Conservation (phyloP, 768 basidiomycete species). For the Leccinum uliginosum region DNA sequence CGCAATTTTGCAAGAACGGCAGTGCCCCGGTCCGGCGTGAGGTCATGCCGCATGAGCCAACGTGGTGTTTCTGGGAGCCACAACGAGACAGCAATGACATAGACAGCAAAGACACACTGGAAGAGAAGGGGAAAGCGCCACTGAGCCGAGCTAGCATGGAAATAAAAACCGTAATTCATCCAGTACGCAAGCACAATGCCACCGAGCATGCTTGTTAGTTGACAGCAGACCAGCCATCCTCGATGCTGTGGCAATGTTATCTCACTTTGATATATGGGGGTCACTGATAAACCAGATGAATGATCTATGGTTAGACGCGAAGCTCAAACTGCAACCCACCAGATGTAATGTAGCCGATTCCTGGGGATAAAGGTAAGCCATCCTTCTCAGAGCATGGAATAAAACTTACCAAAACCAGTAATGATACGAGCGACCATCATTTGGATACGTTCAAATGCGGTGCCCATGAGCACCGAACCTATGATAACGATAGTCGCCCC, state of each 20-base stretch:
- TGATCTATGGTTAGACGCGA: neutral
- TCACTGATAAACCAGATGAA: neutral
- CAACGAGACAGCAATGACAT: constrained; percentile 1
- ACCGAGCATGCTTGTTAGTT: constrained; percentile 13
- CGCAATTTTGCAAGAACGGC: neutral
- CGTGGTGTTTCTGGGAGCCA: constrained; percentile 7
- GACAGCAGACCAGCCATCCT: constrained; percentile 13
- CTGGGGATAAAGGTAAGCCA: neutral
- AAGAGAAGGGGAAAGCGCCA: constrained; percentile 11
- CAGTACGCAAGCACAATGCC: constrained; percentile 12
- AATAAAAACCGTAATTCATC: constrained; percentile 15
- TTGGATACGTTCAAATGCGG: constrained; percentile 9
- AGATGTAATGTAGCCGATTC: constrained; percentile 13
- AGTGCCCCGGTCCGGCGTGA: constrained; percentile 1
- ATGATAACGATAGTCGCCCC: constrained; percentile 6
- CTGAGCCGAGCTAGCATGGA: constrained; percentile 7
- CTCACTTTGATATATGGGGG: constrained; percentile 13
- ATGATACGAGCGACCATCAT: constrained; percentile 13
- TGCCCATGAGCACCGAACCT: constrained; percentile 12
- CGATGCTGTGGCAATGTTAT: constrained; percentile 11
- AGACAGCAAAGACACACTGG: constrained; percentile 6
- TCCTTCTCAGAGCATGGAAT: neutral
- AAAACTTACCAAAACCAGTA: constrained; percentile 4
- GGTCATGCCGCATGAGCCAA: constrained; percentile 5
- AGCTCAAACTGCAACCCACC: neutral